Evolutionary conservation across 208 protist species (phyloP), one percentile per base, ranked within the genome.

Genomic region (Trypanosoma lewisi): DNA sequence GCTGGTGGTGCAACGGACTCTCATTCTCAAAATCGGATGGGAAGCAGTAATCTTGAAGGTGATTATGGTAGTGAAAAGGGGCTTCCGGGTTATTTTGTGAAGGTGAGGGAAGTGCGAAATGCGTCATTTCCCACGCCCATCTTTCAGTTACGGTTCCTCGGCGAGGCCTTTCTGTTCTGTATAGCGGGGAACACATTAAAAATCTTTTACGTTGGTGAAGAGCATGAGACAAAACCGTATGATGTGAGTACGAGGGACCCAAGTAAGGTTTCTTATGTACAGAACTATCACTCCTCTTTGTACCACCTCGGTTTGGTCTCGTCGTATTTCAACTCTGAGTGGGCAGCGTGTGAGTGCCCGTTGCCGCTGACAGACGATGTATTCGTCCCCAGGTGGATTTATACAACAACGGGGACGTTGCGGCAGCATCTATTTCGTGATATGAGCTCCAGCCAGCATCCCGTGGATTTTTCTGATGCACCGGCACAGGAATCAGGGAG

Each of bases 341-440:
- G 85, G 82, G 75, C 82, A 8, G 78, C 85, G 11, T 86, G 79
- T 60, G 56, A 73, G 34, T 75, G 63, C 11, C 59, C 50, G 25
- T 70, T 92, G 4, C 83, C 83, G 1, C 39, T 73, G 31, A 25
- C 17, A 44, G 72, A 90, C 47, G 34, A 37, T 0, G 51, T 60
- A 6, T 83, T 89, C 55, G 50, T 75, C 14, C 85, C 85, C 0
- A 68, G 68, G 2, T 91, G 85, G 77, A 73, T 88, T 21, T 5
- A 64, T 14, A 42, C 58, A 1, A 45, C 51, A 8, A 27, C 51
- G 4, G 50, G 23, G n/a, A 23, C 19, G 27, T 45, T 63, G 19
- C 49, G 57, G 2, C 36, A 65, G 16, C 42, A 63, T 34, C 34
- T 65, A 0, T 28, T 61, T 8, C 37, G 37, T 36, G 57, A 31